These are phyloP conservation scores for Colletotrichum sp. DNA, from an alignment of 2,329 filamentous ascomycete genomes.

Conservation along the genomic window DNA sequence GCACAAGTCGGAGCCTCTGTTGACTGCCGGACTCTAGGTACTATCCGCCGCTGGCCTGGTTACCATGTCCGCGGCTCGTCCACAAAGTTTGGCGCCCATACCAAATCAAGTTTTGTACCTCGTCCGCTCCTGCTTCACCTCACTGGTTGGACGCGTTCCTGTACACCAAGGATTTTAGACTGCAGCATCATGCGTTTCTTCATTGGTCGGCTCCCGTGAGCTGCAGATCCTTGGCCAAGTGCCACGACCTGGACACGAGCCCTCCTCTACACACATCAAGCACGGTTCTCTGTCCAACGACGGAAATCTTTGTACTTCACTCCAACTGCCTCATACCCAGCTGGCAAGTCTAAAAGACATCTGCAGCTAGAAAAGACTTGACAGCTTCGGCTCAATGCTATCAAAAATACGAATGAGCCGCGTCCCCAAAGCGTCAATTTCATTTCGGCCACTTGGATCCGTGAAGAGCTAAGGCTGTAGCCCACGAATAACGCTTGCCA, in stretches of 20 bases:
- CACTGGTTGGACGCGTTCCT: constrained; percentile 20
- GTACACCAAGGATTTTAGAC: constrained; percentile 8
- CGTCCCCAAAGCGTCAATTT: not conserved
- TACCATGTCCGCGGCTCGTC: not conserved
- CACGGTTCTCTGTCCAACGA: not conserved
- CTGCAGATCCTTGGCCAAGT: constrained; percentile 1
- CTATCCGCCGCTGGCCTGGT: not conserved
- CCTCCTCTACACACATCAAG: not conserved
- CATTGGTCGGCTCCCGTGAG: constrained; percentile 3
- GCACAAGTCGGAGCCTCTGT: not conserved
- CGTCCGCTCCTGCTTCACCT: not conserved
- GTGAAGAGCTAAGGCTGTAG: not conserved
- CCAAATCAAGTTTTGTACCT: constrained; percentile 19
- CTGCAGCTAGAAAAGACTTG: not conserved
- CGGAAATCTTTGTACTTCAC: not conserved
- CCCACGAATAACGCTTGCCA: not conserved
- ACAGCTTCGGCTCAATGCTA: not conserved
- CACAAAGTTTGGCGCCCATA: not conserved
- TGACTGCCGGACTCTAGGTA: not conserved
- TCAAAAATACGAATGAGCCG: not conserved
- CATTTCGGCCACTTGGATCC: not conserved
- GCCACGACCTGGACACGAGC: constrained; percentile 20
- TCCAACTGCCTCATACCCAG: not conserved
- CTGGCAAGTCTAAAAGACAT: not conserved
- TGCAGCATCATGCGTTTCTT: not conserved